A percentile compares a stretch with the other conserved stretches of the same genome.
Evolutionary conservation across 495 filamentous ascomycete species (phyloP).

Genomic region (Neurospora terricola): DNA sequence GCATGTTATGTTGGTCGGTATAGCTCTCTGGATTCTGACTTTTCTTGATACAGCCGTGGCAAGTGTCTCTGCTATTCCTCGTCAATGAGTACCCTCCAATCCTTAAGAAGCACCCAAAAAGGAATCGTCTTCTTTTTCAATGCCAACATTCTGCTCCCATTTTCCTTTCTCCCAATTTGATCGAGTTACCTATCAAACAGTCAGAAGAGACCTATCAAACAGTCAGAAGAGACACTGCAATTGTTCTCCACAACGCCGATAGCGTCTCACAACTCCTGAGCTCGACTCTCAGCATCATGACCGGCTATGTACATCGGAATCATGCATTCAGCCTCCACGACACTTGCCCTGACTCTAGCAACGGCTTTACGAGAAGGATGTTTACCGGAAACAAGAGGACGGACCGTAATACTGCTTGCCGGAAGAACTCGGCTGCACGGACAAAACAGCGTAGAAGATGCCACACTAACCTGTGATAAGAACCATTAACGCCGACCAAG

Average conservation of each 20-base stretch:
- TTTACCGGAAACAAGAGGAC: background rate
- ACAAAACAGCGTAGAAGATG: background rate
- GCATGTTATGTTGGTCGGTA: background rate
- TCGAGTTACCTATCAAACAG: background rate
- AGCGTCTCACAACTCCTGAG: background rate
- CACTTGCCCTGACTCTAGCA: background rate
- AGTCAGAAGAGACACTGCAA: background rate
- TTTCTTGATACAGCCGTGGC: background rate
- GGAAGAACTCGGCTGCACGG: background rate
- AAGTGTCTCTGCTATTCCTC: too few species aligned
- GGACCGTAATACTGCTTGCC: background rate
- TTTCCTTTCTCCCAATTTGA: background rate
- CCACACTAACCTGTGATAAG: background rate
- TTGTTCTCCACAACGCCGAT: background rate
- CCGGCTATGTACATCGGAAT: background rate
- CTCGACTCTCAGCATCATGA: background rate
- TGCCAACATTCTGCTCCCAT: background rate
- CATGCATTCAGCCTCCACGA: background rate
- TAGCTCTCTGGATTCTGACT: background rate
- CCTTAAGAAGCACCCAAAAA: background rate
- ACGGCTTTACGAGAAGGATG: background rate
- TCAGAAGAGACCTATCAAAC: background rate
- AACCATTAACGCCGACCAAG: background rate
- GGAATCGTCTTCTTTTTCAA: too few species aligned
- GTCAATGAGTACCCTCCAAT: background rate